A percentile compares a stretch with the other conserved stretches of the same genome.
phyloP scores from a whole-genome alignment of 106 monocot species.

The Allium cepa region DNA sequence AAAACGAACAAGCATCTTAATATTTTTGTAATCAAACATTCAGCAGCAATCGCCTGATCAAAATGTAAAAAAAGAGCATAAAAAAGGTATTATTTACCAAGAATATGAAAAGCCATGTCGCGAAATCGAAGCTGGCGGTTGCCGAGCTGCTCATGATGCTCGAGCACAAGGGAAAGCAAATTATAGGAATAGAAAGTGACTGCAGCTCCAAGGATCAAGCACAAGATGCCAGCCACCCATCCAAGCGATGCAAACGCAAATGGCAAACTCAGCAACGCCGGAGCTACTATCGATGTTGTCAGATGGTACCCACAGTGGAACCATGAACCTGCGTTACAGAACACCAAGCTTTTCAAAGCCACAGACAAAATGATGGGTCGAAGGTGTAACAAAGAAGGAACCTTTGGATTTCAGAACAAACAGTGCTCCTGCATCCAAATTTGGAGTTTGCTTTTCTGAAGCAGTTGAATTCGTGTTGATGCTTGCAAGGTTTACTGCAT shows the following conservation, averaged over 20 bases:
- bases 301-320: constrained; percentile 86
- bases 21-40: too few relatives aligned
- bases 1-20: too few relatives aligned
- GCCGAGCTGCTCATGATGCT: constrained; percentile 62
- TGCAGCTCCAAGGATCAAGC: constrained; percentile 36
- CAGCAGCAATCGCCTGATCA: neutral
- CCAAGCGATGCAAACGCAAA: constrained; percentile 67
- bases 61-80: neutral
- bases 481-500: too few relatives aligned
- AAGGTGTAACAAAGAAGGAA: constrained; percentile 5
- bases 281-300: constrained; percentile 89
- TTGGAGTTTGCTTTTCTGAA: neutral
- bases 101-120: constrained; percentile 67
- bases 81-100: constrained; percentile 29
- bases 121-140: constrained; percentile 73
- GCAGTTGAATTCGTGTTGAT: too few relatives aligned
- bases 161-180: constrained; percentile 77
- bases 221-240: constrained; percentile 51
- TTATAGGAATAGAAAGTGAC: constrained; percentile 96
- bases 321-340: constrained; percentile 58
- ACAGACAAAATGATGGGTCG: neutral
- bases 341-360: neutral
- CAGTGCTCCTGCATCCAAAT: constrained; percentile 8
- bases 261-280: constrained; percentile 81
- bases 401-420: constrained; percentile 16